Evolutionary conservation across 257 asterid species (phyloP).

Genomic region (Gentiana straminea): DNA sequence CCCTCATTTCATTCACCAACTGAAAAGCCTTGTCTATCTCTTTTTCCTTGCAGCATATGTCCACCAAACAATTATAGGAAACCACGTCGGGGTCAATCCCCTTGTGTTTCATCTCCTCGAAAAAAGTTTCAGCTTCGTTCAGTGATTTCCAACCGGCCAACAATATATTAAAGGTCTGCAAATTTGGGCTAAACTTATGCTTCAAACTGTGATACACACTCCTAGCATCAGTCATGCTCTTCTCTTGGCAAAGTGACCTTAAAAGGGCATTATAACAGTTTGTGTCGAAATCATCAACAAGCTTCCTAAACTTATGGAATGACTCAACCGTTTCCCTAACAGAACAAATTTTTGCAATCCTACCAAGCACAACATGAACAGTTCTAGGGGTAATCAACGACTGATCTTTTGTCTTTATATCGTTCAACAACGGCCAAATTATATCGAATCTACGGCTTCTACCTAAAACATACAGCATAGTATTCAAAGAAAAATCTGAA

Average conservation of each 20-base stretch:
- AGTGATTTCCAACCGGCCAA: conserved; percentile 80
- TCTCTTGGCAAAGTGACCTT: conserved; percentile 83
- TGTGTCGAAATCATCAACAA: conserved; percentile 52
- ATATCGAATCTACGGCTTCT: conserved; percentile 56
- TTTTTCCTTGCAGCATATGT: conserved; percentile 73
- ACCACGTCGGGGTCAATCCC: conserved; percentile 74
- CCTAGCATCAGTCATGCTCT: conserved; percentile 88
- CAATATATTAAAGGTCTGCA: conserved; percentile 68
- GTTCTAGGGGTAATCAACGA: conserved; percentile 68
- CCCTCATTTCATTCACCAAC: conserved; percentile 56
- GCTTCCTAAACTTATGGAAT: conserved; percentile 46
- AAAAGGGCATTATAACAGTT: conserved; percentile 58
- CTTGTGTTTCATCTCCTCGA: conserved; percentile 57
- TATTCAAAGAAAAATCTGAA: conserved; percentile 58
- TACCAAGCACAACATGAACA: conserved; percentile 66
- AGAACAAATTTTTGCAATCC: conserved; percentile 80
- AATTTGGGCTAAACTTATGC: conserved; percentile 65
- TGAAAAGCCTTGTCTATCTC: conserved; percentile 55
- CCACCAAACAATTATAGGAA: conserved; percentile 79
- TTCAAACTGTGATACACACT: conserved; percentile 59
- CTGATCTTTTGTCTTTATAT: conserved; percentile 53
- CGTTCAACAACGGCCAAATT: conserved; percentile 57
- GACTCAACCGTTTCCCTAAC: conserved; percentile 74
- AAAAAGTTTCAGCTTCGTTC: conserved; percentile 66
- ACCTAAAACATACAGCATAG: conserved; percentile 69